A percentile compares a stretch with the other conserved stretches of the same genome.
Evolutionary conservation across 192 early-diverging fungal species (phyloP).

Genomic region (Coemansia nantahalensis): DNA sequence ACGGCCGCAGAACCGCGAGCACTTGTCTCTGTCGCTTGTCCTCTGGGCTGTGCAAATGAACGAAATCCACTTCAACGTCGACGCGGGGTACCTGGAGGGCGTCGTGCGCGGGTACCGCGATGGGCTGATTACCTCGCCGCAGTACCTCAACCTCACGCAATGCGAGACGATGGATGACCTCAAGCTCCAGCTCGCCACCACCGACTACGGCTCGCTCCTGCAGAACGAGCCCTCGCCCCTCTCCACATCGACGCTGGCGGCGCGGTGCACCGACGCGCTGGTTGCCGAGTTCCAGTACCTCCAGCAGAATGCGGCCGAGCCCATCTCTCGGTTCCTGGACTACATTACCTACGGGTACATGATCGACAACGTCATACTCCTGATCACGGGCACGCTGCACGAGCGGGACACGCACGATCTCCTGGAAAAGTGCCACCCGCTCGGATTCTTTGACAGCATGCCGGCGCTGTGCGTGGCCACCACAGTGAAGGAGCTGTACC

Average conservation of each 20-base stretch:
- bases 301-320: conserved; percentile 75
- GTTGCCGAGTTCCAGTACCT: conserved; percentile 94
- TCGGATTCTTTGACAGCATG: conserved; percentile 98
- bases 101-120: conserved; percentile 92
- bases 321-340: conserved; percentile 89
- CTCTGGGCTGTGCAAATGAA: too few species aligned
- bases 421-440: conserved; percentile 94
- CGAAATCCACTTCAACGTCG: conserved; percentile 75
- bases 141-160: conserved; percentile 95
- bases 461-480: conserved; percentile 97
- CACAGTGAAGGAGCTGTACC: conserved; percentile 92
- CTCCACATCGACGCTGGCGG: conserved; percentile 87
- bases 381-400: conserved; percentile 97
- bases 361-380: conserved; percentile 99
- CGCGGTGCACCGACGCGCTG: conserved; percentile 84
- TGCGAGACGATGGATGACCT: conserved; percentile 98
- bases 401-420: conserved; percentile 97
- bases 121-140: conserved; percentile 72
- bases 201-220: conserved; percentile 92
- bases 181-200: conserved; percentile 89
- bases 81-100: conserved; percentile 90
- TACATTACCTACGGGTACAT: conserved; percentile 96
- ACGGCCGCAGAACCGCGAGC: too few species aligned
- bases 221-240: conserved; percentile 97
- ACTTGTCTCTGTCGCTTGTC: too few species aligned